Conservation (phyloP, 176 grass and related monocot species). For the Puya raimondii region DNA sequence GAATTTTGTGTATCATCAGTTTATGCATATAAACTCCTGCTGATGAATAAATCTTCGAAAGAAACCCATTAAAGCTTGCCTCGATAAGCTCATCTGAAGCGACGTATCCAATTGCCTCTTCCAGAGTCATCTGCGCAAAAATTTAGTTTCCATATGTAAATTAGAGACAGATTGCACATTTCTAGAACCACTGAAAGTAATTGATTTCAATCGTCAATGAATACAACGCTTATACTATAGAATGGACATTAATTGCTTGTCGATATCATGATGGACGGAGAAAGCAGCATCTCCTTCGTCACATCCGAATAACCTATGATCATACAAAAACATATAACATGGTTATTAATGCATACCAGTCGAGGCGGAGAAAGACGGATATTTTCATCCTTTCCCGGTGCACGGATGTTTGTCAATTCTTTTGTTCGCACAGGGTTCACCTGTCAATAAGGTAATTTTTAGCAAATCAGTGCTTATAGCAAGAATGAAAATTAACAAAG, state of each 20-base stretch:
- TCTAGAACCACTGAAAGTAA: too few relatives aligned
- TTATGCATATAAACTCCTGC: neutral
- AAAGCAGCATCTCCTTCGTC: too few relatives aligned
- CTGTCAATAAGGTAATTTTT: conserved; percentile 31
- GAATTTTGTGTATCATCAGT: neutral
- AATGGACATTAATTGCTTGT: too few relatives aligned
- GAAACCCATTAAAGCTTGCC: conserved; percentile 38
- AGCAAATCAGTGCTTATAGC: conserved; percentile 5
- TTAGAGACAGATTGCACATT: neutral
- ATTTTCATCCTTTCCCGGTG: conserved; percentile 97
- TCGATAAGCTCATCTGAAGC: conserved; percentile 98
- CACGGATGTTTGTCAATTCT: conserved; percentile 90
- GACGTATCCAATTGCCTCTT: conserved; percentile 99
- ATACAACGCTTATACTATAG: too few relatives aligned
- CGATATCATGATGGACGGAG: too few relatives aligned
- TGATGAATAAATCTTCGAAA: neutral
- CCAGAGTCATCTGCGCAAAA: conserved; percentile 79
- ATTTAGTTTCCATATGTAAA: conserved; percentile 6
- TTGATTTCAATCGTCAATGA: too few relatives aligned
- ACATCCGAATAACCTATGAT: neutral
- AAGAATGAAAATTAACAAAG: conserved; percentile 2
- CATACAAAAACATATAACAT: neutral
- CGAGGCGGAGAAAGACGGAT: conserved; percentile 74
- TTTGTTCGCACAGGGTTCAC: conserved; percentile 95
- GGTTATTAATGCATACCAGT: conserved; percentile 46